Conservation (phyloP, 805 yeast genomes). For the Maudiozyma turicensis region DNA sequence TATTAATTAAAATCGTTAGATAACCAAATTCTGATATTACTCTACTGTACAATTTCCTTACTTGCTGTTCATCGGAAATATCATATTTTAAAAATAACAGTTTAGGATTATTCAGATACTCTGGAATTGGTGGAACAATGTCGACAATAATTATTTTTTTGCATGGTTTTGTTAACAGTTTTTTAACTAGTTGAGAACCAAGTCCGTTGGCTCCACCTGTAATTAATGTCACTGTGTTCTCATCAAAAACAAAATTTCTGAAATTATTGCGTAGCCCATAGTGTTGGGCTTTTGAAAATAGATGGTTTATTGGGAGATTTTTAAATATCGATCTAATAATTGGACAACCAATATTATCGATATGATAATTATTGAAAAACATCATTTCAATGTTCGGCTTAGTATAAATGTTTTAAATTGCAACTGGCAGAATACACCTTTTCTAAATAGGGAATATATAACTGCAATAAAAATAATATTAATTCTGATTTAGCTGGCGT, state of each 20-base stretch:
- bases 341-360: neutral
- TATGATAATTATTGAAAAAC: neutral
- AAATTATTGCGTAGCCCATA: neutral
- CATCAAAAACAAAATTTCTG: neutral
- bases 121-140: slow-evolving; percentile 27
- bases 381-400: neutral
- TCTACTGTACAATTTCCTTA: slow-evolving; percentile 31
- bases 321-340: neutral
- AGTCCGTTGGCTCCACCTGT: slow-evolving; percentile 84
- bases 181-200: slow-evolving; percentile 52
- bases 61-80: slow-evolving; percentile 43
- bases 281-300: neutral
- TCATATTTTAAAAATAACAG: slow-evolving; percentile 61
- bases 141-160: slow-evolving; percentile 60
- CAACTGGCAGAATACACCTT: too few relatives aligned
- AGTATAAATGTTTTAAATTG: too few relatives aligned
- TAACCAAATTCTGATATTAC: slow-evolving; percentile 43
- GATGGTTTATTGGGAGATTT: slow-evolving; percentile 3
- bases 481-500: too few relatives aligned
- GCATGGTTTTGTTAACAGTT: slow-evolving; percentile 36
- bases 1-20: slow-evolving; percentile 66
- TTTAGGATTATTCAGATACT: slow-evolving; percentile 24
- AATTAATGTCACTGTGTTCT: slow-evolving; percentile 39
- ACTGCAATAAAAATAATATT: too few relatives aligned
- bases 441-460: too few relatives aligned